These are phyloP conservation scores for Periconia sp. DNA, from an alignment of 2,329 filamentous ascomycete genomes.

Conservation along the genomic window DNA sequence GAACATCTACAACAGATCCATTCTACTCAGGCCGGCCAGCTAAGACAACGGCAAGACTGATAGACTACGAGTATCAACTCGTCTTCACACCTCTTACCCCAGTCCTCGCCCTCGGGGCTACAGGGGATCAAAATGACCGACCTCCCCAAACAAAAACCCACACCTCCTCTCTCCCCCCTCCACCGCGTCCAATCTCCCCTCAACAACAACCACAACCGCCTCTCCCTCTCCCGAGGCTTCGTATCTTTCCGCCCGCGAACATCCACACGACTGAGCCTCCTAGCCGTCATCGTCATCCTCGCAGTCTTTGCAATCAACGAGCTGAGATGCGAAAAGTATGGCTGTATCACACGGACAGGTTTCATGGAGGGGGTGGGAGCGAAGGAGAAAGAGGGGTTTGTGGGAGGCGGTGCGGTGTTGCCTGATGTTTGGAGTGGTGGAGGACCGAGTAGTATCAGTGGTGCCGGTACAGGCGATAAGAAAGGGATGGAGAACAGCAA, in stretches of 20 bases:
- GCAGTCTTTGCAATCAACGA: constrained; percentile 15
- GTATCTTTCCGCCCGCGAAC: constrained; percentile 8
- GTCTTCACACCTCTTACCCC: too few species aligned
- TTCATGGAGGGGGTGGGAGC: constrained; percentile 1
- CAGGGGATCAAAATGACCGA: neutral
- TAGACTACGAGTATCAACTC: too few species aligned
- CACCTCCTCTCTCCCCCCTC: constrained; percentile 1
- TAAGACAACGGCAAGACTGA: too few species aligned
- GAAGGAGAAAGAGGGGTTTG: neutral
- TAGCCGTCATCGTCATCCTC: constrained; percentile 4
- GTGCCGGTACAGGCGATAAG: neutral
- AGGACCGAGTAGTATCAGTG: neutral
- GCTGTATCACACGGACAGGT: constrained; percentile 9
- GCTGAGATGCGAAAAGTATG: constrained; percentile 11
- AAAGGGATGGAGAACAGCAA: too few species aligned
- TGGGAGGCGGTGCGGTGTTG: neutral
- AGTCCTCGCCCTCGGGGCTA: too few species aligned
- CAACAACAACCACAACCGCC: neutral
- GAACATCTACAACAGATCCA: too few species aligned
- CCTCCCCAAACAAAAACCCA: neutral
- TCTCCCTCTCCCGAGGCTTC: neutral
- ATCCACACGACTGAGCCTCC: constrained; percentile 4
- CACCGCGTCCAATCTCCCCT: constrained; percentile 6
- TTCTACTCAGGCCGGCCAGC: too few species aligned
- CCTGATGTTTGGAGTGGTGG: constrained; percentile 2